A percentile compares a stretch with the other conserved stretches of the same genome.
phyloP scores from a whole-genome alignment of 257 asterid genomes.

The Petunia axillaris region DNA sequence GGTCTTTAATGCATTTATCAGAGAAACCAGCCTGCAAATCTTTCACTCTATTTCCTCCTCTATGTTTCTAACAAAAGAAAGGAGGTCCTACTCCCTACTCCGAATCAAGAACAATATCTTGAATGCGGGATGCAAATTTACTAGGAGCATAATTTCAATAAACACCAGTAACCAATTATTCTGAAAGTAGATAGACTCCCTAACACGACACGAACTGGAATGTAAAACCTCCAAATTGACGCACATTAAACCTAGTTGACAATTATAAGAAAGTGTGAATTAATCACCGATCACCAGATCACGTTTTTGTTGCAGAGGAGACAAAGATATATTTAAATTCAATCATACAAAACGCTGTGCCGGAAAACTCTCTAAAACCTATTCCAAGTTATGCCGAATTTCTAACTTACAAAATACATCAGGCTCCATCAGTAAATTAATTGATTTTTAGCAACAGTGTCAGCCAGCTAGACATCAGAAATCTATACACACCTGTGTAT shows the following conservation, averaged over 20 bases:
- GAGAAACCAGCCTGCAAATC: constrained; percentile 9
- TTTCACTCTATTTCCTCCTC: not conserved
- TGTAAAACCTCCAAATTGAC: not conserved
- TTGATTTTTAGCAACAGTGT: not conserved
- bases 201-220: not conserved
- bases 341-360: not conserved
- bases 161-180: not conserved
- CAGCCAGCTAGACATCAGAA: not conserved
- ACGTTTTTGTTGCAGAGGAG: not conserved
- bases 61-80: not conserved
- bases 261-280: not conserved
- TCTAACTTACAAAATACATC: not conserved
- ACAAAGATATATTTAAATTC: not conserved
- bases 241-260: not conserved
- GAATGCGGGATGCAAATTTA: not conserved
- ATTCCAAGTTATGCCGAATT: not conserved
- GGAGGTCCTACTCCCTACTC: not conserved
- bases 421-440: not conserved
- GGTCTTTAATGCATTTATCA: not conserved
- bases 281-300: not conserved
- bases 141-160: not conserved
- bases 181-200: not conserved
- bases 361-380: not conserved
- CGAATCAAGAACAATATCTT: not conserved
- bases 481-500: not conserved